phyloP scores from a whole-genome alignment of 108 stramenopile genomes.

The Poteriospumella lacustris region DNA sequence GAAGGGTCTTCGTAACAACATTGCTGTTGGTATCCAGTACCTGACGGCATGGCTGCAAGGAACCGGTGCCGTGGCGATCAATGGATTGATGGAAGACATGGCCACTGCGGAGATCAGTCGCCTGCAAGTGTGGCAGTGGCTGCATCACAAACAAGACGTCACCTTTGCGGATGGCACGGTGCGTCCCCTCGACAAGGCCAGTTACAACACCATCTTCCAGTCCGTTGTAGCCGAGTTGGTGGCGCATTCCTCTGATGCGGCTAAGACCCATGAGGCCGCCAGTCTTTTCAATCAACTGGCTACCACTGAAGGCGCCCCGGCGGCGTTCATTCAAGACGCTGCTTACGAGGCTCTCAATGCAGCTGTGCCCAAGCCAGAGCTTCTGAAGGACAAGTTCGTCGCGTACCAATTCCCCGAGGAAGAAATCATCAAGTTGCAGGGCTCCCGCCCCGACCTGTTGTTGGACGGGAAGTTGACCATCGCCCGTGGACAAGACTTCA shows the following conservation, averaged over 20 bases:
- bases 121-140: conserved; percentile 62
- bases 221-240: neutral
- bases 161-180: neutral
- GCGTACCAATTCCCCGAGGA: no score
- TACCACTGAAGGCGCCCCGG: neutral
- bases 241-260: neutral
- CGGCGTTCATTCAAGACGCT: neutral
- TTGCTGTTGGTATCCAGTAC: neutral
- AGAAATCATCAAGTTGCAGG: no score
- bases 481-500: no score
- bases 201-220: neutral
- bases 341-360: no score
- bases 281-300: neutral
- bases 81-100: conserved; percentile 78
- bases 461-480: no score
- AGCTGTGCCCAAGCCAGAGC: no score
- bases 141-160: conserved; percentile 27
- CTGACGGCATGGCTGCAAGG: neutral
- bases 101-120: conserved; percentile 91
- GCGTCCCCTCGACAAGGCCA: neutral
- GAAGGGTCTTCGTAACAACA: neutral
- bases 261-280: neutral
- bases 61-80: conserved; percentile 9
- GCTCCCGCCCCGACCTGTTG: no score
- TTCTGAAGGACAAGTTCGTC: no score